Evolutionary conservation across 768 basidiomycete genomes (phyloP), one percentile per base, ranked within the genome.

Genomic region (Mycena pura): DNA sequence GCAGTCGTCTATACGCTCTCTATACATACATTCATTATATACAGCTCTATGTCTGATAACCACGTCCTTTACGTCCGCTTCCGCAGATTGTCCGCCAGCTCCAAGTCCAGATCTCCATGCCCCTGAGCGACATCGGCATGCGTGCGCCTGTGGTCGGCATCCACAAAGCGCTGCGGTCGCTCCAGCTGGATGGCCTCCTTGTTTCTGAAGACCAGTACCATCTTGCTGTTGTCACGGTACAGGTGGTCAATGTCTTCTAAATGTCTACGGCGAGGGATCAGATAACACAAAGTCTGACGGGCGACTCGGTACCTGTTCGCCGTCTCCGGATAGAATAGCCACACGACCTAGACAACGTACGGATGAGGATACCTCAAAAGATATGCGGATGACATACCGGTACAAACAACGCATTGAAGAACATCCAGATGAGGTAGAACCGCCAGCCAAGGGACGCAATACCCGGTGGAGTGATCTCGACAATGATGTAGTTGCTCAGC

Each of bases 401-500:
- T 29, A 84, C 77, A 55, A 84, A 82, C n/a, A 74, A 49, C 15
- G 77, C 77, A 60, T 84, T 82, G 72, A 82, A 82, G 7, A 76
- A 73, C 57, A 74, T 76, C 82, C 82, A 84, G 47, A 84, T 81
- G 40, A 82, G 67, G 53, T 82, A 83, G 65, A 82, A 83, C 40
- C 72, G 73, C 82, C 82, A 83, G 2, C 81, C 81, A 19, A 83
- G 71, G 47, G 71, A 78, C 10, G 76, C 76, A 32, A 84, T 82
- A 0, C 81, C 81, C 5, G 73, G 62, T 6, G 82, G 82, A 2
- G 82, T 84, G 40, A 81, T 78, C 66, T 84, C 81, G 1, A 84
- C 81, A 9, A 84, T 79, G 3, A 82, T 72, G 54, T 80, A 82
- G 62, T 82, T 84, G n/a, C 79, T 80, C 63, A 84, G 80, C 81